These are phyloP conservation scores for Dispira simplex DNA, from an alignment of 192 early-diverging fungal genomes.

Conservation along the genomic window DNA sequence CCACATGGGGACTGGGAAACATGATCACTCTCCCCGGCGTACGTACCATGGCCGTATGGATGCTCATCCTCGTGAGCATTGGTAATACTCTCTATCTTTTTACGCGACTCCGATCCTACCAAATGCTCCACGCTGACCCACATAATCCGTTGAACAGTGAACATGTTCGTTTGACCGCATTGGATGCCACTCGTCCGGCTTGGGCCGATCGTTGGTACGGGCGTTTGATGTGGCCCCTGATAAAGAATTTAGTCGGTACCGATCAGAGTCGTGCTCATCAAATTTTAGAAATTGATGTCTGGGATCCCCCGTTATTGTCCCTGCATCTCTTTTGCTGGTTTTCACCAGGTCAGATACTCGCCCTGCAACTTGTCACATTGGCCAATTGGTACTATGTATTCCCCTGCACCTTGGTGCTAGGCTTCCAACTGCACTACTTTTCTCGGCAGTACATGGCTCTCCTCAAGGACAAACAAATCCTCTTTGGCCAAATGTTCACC, in stretches of 20 bases:
- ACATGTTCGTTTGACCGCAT: background rate
- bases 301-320: constrained; percentile 25
- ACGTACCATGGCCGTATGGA: background rate
- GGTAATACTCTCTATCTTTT: background rate
- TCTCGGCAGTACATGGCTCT: constrained; percentile 20
- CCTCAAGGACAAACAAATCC: constrained; percentile 41
- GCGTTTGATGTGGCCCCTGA: background rate
- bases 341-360: constrained; percentile 41
- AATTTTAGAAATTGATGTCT: constrained; percentile 30
- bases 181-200: background rate
- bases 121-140: background rate
- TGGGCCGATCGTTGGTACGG: constrained; percentile 12
- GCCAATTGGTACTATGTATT: constrained; percentile 41
- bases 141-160: background rate
- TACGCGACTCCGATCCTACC: background rate
- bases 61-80: background rate
- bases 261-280: background rate
- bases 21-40: background rate
- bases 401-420: constrained; percentile 30
- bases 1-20: background rate
- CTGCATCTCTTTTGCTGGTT: constrained; percentile 40
- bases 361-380: constrained; percentile 27
- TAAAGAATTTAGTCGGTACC: background rate
- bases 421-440: constrained; percentile 28
- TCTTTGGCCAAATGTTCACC: constrained; percentile 35